Evolutionary conservation across 306 rosid species (phyloP).

Genomic region (Cicer chorassanicum): DNA sequence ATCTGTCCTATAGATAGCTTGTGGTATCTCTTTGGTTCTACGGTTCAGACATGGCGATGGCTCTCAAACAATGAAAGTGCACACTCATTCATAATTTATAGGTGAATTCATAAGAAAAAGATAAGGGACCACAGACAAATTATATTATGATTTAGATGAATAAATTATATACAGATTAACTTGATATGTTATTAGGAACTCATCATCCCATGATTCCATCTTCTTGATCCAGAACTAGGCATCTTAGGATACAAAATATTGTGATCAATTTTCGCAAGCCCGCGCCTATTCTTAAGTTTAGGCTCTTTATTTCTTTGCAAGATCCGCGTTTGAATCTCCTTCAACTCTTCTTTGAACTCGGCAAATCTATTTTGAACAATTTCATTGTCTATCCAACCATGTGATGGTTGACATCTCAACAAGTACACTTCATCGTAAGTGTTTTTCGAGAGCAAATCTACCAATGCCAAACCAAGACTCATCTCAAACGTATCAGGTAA

Average conservation of each 20-base stretch:
- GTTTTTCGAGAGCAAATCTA: constrained; percentile 57
- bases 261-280: constrained; percentile 57
- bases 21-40: no score
- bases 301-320: constrained; percentile 59
- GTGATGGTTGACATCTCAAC: constrained; percentile 56
- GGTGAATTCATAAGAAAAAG: no score
- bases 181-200: constrained; percentile 67
- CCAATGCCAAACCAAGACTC: constrained; percentile 58
- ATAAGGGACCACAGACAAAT: background rate
- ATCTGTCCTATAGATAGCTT: no score
- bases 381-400: constrained; percentile 62
- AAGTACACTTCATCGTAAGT: constrained; percentile 58
- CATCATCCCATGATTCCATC: constrained; percentile 55
- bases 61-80: no score
- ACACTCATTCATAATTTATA: no score
- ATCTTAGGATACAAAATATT: constrained; percentile 55
- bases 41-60: no score
- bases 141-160: background rate
- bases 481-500: constrained; percentile 63
- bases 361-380: constrained; percentile 52
- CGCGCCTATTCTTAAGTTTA: constrained; percentile 65
- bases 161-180: constrained; percentile 38
- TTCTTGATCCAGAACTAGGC: constrained; percentile 50
- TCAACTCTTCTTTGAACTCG: constrained; percentile 57
- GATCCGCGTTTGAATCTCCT: constrained; percentile 58